phyloP scores from a whole-genome alignment of 163 green algal species.

The Chloroidium sp. region DNA sequence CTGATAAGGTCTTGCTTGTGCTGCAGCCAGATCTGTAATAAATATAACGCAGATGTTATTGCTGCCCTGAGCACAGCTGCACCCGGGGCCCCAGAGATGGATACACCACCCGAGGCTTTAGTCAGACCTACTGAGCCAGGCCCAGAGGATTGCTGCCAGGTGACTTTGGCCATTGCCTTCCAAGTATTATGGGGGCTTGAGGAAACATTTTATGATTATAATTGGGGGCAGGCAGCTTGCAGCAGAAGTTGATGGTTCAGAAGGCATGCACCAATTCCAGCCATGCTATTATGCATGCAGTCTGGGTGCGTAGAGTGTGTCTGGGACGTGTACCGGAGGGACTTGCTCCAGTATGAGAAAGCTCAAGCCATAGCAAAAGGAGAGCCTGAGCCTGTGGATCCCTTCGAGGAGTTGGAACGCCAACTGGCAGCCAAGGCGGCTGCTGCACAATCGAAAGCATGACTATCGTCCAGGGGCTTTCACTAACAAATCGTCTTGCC shows the following conservation, averaged over 20 bases:
- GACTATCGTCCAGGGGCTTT: no score
- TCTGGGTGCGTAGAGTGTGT: slow-evolving; percentile 33
- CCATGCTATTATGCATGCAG: not conserved
- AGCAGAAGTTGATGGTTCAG: no score
- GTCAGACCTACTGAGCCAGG: not conserved
- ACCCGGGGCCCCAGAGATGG: no score
- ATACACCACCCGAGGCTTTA: not conserved
- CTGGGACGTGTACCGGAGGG: slow-evolving; percentile 30
- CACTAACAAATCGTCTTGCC: no score
- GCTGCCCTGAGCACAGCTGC: no score
- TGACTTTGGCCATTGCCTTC: not conserved
- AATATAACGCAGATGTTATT: no score
- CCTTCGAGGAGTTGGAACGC: slow-evolving; percentile 30
- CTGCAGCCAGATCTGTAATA: no score
- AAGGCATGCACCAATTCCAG: no score
- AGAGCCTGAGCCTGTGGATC: slow-evolving; percentile 11
- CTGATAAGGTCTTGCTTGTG: no score
- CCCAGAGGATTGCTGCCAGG: slow-evolving; percentile 14
- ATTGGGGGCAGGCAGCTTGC: no score
- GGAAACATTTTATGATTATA: no score
- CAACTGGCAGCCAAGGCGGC: not conserved
- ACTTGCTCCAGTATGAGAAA: slow-evolving; percentile 16
- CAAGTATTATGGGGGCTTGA: not conserved
- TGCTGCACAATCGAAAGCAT: no score
- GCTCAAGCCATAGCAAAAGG: slow-evolving; percentile 8